phyloP scores from a whole-genome alignment of 345 rosid genomes.

The Moricandia moricandioides region DNA sequence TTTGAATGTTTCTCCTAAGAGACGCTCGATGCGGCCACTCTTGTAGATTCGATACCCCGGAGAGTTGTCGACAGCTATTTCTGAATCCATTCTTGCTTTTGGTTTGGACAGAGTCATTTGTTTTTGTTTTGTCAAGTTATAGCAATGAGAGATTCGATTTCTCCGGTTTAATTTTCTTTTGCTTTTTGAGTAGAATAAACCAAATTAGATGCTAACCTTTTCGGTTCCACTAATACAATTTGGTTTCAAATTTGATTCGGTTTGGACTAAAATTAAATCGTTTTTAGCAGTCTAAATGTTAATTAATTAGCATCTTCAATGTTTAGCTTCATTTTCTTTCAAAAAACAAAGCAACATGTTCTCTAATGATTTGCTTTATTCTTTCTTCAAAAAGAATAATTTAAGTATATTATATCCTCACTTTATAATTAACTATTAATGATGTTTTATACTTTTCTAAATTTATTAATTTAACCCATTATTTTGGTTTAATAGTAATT shows the following conservation, averaged over 20 bases:
- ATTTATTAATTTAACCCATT: too few relatives aligned
- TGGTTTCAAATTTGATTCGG: background rate
- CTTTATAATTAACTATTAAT: too few relatives aligned
- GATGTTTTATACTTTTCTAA: too few relatives aligned
- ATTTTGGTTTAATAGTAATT: too few relatives aligned
- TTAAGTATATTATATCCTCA: too few relatives aligned
- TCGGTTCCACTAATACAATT: background rate
- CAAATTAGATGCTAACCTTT: background rate
- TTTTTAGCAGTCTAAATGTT: background rate
- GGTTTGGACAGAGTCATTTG: too few relatives aligned
- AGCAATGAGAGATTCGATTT: background rate
- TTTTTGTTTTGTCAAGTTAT: background rate
- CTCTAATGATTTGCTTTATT: too few relatives aligned
- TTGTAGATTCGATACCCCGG: slow-evolving; percentile 12
- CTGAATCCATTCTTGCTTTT: slow-evolving; percentile 15
- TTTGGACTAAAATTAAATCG: background rate
- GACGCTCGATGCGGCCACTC: slow-evolving; percentile 58
- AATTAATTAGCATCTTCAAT: background rate
- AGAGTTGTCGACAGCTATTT: slow-evolving; percentile 13
- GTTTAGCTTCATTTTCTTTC: too few relatives aligned
- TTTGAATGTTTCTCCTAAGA: slow-evolving; percentile 27
- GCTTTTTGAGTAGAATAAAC: background rate
- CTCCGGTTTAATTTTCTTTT: background rate
- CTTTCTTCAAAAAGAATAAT: too few relatives aligned
- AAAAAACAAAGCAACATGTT: too few relatives aligned